phyloP scores from a whole-genome alignment of 2,329 filamentous ascomycete species.

The Colletotrichum sp. region DNA sequence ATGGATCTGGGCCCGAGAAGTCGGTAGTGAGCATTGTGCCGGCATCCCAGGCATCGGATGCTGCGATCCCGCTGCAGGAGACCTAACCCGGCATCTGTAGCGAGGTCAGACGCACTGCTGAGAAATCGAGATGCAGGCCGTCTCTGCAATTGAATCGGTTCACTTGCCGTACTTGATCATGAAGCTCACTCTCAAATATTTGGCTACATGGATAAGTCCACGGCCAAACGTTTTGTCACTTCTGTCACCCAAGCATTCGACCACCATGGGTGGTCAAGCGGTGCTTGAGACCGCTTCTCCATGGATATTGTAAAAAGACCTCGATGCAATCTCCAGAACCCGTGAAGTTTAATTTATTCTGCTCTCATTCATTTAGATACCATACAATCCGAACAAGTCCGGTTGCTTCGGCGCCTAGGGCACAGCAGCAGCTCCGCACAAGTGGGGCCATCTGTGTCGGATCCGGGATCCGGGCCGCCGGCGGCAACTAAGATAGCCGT shows the following conservation, averaged over 20 bases:
- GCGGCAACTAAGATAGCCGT: not conserved
- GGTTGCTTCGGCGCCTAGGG: not conserved
- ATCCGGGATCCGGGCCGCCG: not conserved
- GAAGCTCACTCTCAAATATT: not conserved
- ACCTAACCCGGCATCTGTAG: not conserved
- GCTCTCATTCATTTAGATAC: accelerated
- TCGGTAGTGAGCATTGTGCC: not conserved
- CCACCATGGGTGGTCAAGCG: not conserved
- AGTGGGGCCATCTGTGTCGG: not conserved
- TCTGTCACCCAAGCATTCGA: not conserved
- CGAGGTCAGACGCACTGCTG: not conserved
- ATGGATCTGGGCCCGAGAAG: not conserved
- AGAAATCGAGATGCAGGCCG: not conserved
- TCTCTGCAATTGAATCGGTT: not conserved
- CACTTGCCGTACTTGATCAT: not conserved
- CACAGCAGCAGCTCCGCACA: not conserved
- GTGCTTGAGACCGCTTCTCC: not conserved
- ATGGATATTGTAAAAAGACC: accelerated
- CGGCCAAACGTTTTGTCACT: not conserved
- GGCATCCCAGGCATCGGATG: not conserved
- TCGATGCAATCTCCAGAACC: not conserved
- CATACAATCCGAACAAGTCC: not conserved
- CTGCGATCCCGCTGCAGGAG: not conserved
- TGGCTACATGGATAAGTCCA: not conserved
- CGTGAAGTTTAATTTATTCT: accelerated